Conservation (phyloP, 371 early-diverging fungal species). For the Rhizomucor miehei region DNA sequence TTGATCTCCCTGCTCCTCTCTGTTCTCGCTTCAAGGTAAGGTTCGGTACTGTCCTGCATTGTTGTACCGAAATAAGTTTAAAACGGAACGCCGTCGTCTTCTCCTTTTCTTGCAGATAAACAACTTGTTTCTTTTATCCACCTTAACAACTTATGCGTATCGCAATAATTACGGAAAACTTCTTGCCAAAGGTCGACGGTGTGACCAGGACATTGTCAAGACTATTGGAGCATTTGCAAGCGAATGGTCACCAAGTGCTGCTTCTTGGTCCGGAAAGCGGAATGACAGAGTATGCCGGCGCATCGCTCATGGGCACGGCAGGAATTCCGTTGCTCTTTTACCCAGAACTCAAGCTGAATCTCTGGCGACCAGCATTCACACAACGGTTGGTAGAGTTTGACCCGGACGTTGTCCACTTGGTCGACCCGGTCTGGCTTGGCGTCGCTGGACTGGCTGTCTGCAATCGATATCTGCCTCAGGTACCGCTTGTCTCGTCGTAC, state of each 20-base stretch:
- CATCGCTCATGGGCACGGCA: slow-evolving; percentile 38
- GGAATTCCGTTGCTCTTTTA: slow-evolving; percentile 46
- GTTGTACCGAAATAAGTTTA: too few species aligned
- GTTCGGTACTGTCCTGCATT: too few species aligned
- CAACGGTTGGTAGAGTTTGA: slow-evolving; percentile 31
- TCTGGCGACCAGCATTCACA: slow-evolving; percentile 44
- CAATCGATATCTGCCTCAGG: slow-evolving; percentile 17
- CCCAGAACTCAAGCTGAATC: slow-evolving; percentile 48
- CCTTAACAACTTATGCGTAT: slow-evolving; percentile 37
- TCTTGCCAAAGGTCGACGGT: slow-evolving; percentile 51
- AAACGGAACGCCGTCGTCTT: too few species aligned
- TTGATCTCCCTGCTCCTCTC: too few species aligned
- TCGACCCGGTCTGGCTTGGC: slow-evolving; percentile 48
- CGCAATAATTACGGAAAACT: slow-evolving; percentile 49
- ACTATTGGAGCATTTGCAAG: slow-evolving; percentile 37
- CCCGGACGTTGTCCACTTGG: slow-evolving; percentile 49
- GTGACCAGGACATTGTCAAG: slow-evolving; percentile 46
- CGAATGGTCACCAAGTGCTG: slow-evolving; percentile 31
- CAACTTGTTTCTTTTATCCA: too few species aligned
- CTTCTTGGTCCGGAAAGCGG: slow-evolving; percentile 45
- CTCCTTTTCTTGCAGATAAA: too few species aligned
- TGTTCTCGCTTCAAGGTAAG: too few species aligned
- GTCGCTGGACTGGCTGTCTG: slow-evolving; percentile 28
- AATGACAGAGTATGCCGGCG: slow-evolving; percentile 33
- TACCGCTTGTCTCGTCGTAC: slow-evolving; percentile 48